Conservation (phyloP, 768 basidiomycete genomes). For the Lactarius hatsudake region DNA sequence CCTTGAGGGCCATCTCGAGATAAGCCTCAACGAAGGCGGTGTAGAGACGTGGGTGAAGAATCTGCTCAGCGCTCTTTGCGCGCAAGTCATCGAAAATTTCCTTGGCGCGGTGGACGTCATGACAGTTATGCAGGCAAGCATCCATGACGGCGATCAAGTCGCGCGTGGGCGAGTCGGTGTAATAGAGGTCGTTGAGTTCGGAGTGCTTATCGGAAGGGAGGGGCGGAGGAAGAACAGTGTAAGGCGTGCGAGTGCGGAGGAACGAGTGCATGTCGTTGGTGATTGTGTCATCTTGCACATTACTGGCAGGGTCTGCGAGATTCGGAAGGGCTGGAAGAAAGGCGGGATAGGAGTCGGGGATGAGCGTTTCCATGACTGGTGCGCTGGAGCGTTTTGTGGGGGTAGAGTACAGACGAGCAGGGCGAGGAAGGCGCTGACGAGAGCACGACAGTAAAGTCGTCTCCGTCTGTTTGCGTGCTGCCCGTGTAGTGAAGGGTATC, state of each 20-base stretch:
- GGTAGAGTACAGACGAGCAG: slow-evolving; percentile 67
- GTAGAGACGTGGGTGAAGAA: slow-evolving; percentile 51
- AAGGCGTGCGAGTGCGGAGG: slow-evolving; percentile 44
- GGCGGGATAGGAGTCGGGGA: slow-evolving; percentile 40
- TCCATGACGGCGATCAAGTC: slow-evolving; percentile 78
- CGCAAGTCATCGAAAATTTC: slow-evolving; percentile 67
- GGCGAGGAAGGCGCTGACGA: slow-evolving; percentile 64
- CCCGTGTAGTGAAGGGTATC: slow-evolving; percentile 35
- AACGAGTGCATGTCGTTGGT: slow-evolving; percentile 48
- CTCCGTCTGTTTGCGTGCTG: slow-evolving; percentile 30
- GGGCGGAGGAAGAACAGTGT: slow-evolving; percentile 66
- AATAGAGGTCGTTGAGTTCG: slow-evolving; percentile 48
- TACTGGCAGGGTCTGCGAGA: not conserved
- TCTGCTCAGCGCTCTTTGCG: slow-evolving; percentile 39
- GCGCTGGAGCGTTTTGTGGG: slow-evolving; percentile 56
- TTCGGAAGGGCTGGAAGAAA: slow-evolving; percentile 37
- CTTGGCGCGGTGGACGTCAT: slow-evolving; percentile 76
- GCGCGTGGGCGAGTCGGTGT: slow-evolving; percentile 60
- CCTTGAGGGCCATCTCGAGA: slow-evolving; percentile 54
- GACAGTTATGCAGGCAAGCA: slow-evolving; percentile 72
- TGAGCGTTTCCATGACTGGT: slow-evolving; percentile 46
- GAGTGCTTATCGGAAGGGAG: slow-evolving; percentile 50
- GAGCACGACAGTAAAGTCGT: slow-evolving; percentile 56
- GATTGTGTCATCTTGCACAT: slow-evolving; percentile 21
- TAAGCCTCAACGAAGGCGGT: slow-evolving; percentile 69